Evolutionary conservation across 1,284 basidiomycete species (phyloP).

Genomic region (Boletellus deceptivus): DNA sequence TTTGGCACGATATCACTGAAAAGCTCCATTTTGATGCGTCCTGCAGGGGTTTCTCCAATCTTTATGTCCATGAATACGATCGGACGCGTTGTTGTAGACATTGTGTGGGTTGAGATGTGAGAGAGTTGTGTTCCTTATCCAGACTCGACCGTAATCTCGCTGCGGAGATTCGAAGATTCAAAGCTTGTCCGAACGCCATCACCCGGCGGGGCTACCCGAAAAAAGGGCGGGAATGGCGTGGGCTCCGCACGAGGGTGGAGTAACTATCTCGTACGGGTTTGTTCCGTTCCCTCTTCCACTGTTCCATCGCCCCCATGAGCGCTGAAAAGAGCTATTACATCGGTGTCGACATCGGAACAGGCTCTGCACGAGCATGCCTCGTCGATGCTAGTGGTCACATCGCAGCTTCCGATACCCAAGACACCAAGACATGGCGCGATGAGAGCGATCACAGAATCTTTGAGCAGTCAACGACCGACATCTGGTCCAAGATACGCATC

Average conservation of each 20-base stretch:
- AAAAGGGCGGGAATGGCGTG: constrained; percentile 2
- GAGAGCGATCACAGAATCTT: constrained; percentile 87
- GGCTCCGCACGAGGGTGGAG: constrained; percentile 11
- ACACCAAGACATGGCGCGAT: constrained; percentile 85
- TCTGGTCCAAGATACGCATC: constrained; percentile 80
- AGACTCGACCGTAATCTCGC: no score
- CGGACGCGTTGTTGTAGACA: constrained; percentile 55
- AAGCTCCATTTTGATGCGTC: constrained; percentile 93
- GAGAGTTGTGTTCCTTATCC: no score
- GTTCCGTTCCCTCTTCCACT: not conserved
- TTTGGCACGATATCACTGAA: constrained; percentile 91
- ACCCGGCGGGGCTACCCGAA: not conserved
- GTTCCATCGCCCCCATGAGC: constrained; percentile 20
- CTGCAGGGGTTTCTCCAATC: constrained; percentile 93
- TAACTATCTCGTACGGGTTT: constrained; percentile 3
- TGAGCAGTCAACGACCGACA: constrained; percentile 86
- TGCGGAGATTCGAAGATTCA: no score
- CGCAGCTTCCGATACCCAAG: constrained; percentile 74
- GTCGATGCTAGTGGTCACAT: constrained; percentile 76
- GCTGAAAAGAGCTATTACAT: constrained; percentile 50
- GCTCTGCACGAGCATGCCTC: constrained; percentile 88
- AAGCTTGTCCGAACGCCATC: not conserved
- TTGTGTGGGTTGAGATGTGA: constrained; percentile 3
- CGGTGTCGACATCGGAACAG: constrained; percentile 84
- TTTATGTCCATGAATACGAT: constrained; percentile 96